Evolutionary conservation across 2,329 filamentous ascomycete genomes (phyloP), one percentile per base, ranked within the genome.

Genomic region (Claviceps fusiformis): DNA sequence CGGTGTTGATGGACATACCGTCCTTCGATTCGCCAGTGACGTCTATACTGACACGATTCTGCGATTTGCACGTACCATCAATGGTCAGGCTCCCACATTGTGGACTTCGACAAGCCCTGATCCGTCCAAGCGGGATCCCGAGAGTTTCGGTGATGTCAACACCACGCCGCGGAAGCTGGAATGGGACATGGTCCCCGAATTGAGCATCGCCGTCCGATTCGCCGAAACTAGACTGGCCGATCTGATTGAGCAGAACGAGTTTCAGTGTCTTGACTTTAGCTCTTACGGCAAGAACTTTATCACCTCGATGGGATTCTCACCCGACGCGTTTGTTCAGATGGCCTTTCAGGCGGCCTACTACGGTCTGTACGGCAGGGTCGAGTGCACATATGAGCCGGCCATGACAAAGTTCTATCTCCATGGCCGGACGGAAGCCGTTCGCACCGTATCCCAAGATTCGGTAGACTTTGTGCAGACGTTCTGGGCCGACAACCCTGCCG

Each of bases 341-440:
- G 93, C 93, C 0, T 96, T 96, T 73, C 93, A 98, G 69, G 92
- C 92, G 5, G 92, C 93, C 1, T 97, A 98, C 74, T 98, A 96
- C 65, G 93, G 93, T 2, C 78, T 98, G 8, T 98, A 97, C 63
- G 93, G 93, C 3, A 83, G 89, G 5, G 82, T 95, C 1, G 93
- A 97, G 69, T 95, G 89, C 66, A 93, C 91, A 0, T 98, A 98
- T 68, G 93, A 98, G 70, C 93, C 93, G 8, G 92, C 93, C 46
- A 97, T 98, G 93, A 98, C 93, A 53, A 98, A 98, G 70, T 76
- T 86, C 57, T 98, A 82, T 71, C 81, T 95, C 57, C 93, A 97
- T 67, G 93, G 93, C 11, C 86, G 93, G 49, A 98, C 93, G 0
- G 93, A 98, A 71, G 92, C 93, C 5, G 86, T 98, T 60, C 82